Percentiles rank a stretch among this genome's conserved stretches.
phyloP scores from a whole-genome alignment of 306 rosid species.

The Hippophae gyantsensis region DNA sequence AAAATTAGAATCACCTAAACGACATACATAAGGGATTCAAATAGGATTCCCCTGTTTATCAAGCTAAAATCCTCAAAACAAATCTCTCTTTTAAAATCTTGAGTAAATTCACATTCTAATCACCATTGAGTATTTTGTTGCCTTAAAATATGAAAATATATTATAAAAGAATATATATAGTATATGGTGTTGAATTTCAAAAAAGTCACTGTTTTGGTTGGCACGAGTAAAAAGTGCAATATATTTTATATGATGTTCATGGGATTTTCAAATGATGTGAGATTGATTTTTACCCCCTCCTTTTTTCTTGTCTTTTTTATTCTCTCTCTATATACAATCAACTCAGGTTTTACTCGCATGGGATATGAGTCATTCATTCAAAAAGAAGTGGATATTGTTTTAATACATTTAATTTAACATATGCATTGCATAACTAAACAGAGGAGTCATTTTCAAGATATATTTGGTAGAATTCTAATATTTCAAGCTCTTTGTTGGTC shows the following conservation, averaged over 20 bases:
- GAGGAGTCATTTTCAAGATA: slow-evolving; percentile 39
- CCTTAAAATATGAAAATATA: slow-evolving; percentile 3
- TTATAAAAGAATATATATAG: background rate
- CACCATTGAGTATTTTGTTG: slow-evolving; percentile 1
- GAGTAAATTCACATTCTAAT: slow-evolving; percentile 1
- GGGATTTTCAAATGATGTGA: slow-evolving; percentile 26
- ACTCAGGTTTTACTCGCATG: slow-evolving; percentile 13
- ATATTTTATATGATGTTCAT: background rate
- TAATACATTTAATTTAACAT: background rate
- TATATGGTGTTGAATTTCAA: slow-evolving; percentile 4
- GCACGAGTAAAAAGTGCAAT: slow-evolving; percentile 11
- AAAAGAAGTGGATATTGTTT: background rate
- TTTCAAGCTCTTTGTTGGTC: slow-evolving; percentile 30
- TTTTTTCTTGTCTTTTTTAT: background rate
- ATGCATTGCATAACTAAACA: background rate
- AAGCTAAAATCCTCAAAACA: too few relatives aligned
- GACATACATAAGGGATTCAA: slow-evolving; percentile 23
- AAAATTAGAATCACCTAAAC: slow-evolving; percentile 28
- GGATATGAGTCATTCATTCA: slow-evolving; percentile 15
- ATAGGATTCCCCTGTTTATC: background rate
- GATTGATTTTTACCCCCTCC: too few relatives aligned
- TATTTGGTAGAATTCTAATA: slow-evolving; percentile 42
- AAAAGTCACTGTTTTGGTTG: background rate
- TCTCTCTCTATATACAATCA: slow-evolving; percentile 7
- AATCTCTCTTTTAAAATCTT: background rate